Conservation (phyloP, 768 basidiomycete genomes). For the Amanita molliuscula region DNA sequence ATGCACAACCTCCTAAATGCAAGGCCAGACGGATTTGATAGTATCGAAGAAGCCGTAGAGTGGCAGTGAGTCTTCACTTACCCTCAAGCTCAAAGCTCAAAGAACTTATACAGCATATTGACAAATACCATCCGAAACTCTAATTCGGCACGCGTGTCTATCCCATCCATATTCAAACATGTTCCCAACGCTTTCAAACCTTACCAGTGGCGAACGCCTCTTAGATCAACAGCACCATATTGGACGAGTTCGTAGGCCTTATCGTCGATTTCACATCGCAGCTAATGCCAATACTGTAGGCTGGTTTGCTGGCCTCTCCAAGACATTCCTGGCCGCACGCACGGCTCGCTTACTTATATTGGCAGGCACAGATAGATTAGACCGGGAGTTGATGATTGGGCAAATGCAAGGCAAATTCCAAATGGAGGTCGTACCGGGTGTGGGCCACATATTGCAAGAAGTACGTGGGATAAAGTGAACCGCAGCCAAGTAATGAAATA, state of each 20-base stretch:
- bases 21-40: constrained; percentile 79
- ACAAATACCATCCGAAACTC: constrained; percentile 78
- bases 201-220: constrained; percentile 76
- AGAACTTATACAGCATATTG: constrained; percentile 38
- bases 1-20: constrained; percentile 85
- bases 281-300: constrained; percentile 32
- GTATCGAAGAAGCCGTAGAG: constrained; percentile 75
- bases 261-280: not conserved
- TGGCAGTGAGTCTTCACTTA: constrained; percentile 73
- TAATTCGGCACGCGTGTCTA: constrained; percentile 78
- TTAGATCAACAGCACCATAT: constrained; percentile 77
- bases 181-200: constrained; percentile 26
- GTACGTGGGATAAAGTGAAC: constrained; percentile 27
- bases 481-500: not conserved
- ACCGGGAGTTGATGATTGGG: constrained; percentile 90
- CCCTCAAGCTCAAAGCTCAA: not conserved
- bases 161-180: constrained; percentile 66
- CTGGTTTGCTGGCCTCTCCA: constrained; percentile 84
- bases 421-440: constrained; percentile 74
- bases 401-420: constrained; percentile 98
- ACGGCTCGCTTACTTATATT: constrained; percentile 83
- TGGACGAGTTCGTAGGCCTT: constrained; percentile 61
- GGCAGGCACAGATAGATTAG: constrained; percentile 88
- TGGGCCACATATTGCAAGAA: constrained; percentile 94
- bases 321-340: constrained; percentile 64